Conservation (phyloP, 441 rosid genomes). For the Erysimum cheiri region DNA sequence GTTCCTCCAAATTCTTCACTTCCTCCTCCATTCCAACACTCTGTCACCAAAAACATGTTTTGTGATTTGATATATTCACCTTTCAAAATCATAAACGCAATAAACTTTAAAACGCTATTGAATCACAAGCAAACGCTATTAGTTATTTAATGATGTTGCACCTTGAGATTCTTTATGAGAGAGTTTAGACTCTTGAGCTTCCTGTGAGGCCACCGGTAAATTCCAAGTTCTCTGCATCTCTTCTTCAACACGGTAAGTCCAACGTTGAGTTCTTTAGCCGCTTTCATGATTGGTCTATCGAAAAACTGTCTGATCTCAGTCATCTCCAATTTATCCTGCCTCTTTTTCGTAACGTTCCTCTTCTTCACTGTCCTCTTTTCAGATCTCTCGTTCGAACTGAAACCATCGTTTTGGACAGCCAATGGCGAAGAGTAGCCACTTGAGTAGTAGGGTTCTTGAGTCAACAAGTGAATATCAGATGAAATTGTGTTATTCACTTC, state of each 20-base stretch:
- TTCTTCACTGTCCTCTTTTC: conserved; percentile 33
- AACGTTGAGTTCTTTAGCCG: conserved; percentile 70
- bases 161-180: conserved; percentile 68
- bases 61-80: background rate
- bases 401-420: background rate
- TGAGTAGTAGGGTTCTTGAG: conserved; percentile 37
- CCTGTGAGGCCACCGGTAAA: conserved; percentile 82
- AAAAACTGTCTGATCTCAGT: conserved; percentile 59
- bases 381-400: conserved; percentile 2
- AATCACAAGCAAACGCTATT: background rate
- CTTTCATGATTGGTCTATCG: conserved; percentile 60
- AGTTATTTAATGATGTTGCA: conserved; percentile 5
- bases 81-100: background rate
- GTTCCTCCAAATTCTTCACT: conserved; percentile 59
- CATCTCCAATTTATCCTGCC: conserved; percentile 42
- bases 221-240: conserved; percentile 72
- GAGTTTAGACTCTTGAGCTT: conserved; percentile 71
- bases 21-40: conserved; percentile 55
- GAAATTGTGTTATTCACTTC: conserved; percentile 21
- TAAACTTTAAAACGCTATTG: background rate
- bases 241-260: conserved; percentile 73
- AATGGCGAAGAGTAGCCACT: conserved; percentile 13
- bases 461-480: conserved; percentile 29
- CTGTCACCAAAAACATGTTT: conserved; percentile 34
- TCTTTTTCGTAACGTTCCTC: conserved; percentile 40